Evolutionary conservation across 768 basidiomycete genomes (phyloP), one percentile per base, ranked within the genome.

Genomic region (Phanerodontia chrysosporium): DNA sequence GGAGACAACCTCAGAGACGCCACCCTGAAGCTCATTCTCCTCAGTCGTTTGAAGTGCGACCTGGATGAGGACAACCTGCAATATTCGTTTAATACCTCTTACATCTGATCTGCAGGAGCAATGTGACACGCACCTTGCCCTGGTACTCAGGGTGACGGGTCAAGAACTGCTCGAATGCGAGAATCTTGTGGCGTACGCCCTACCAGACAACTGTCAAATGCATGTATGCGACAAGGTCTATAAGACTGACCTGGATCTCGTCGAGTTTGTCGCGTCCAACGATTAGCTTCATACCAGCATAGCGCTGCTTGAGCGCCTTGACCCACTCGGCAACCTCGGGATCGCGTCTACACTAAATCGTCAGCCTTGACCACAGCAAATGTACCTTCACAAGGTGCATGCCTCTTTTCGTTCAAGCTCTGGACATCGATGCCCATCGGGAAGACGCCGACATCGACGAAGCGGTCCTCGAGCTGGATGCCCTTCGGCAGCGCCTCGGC

Each of bases 191-290:
- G 16, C 84, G 79, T 30, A 94, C 90, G 21, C 60, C 60, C 59
- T 60, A 32, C 9, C 22, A 16, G 10, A 49, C 27, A 32, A 22
- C 5, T 25, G 8, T 58, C 18, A 42, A n/a, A 1, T 22, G 36
- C 14, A 18, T 29, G 44, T 55, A 54, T 25, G 42, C 28, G 21
- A 44, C 8, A 25, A 44, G n/a, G 4, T 21, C 24, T 7, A 18
- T 9, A 18, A 36, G 1, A 59, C 70, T 22, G 30, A 80, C 83
- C 74, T 91, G 90, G 57, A 94, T 80, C 66, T 89, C 90, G 67
- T 95, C 92, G 28, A 95, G 79, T 72, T 95, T 95, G 71, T 95
- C 92, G 2, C 92, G 76, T 0, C 92, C 93, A 0, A 95, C 92
- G 51, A 95, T 82, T 66, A 94, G 78, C 74, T 90, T 91, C 83